These are phyloP conservation scores for Hanseniaspora meyeri DNA, from an alignment of 805 yeast genomes.

Conservation along the genomic window DNA sequence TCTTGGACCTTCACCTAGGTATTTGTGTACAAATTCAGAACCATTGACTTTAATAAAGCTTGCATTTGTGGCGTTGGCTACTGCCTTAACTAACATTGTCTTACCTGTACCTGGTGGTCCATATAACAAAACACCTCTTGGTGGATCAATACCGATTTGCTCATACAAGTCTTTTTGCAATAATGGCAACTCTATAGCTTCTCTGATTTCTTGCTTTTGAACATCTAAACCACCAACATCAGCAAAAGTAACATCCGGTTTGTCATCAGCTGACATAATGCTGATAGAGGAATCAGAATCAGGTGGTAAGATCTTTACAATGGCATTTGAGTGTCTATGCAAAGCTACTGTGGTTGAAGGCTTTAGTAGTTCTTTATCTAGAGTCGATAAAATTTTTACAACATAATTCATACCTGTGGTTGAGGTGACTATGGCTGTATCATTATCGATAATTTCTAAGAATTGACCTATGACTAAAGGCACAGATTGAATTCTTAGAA, in stretches of 20 bases:
- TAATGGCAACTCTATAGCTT: conserved; percentile 93
- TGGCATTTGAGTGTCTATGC: conserved; percentile 95
- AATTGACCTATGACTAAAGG: conserved; percentile 98
- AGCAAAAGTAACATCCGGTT: conserved; percentile 84
- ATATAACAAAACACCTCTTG: conserved; percentile 89
- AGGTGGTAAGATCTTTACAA: conserved; percentile 94
- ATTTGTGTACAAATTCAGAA: conserved; percentile 95
- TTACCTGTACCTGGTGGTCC: conserved; percentile 99
- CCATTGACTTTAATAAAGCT: conserved; percentile 94
- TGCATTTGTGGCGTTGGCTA: conserved; percentile 92
- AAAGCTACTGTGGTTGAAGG: conserved; percentile 93
- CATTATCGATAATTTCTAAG: conserved; percentile 91
- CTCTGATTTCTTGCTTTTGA: conserved; percentile 98
- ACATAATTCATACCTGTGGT: conserved; percentile 97
- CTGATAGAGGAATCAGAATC: conserved; percentile 96
- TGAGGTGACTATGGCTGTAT: conserved; percentile 90
- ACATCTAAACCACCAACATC: conserved; percentile 98
- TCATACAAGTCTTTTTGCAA: conserved; percentile 91
- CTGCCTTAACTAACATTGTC: conserved; percentile 97
- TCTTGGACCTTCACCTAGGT: conserved; percentile 98
- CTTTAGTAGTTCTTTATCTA: conserved; percentile 87
- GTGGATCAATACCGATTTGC: conserved; percentile 98
- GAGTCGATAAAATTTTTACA: conserved; percentile 84
- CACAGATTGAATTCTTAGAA: conserved; percentile 90
- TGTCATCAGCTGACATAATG: conserved; percentile 86